Base-by-base conservation (phyloP, 768 basidiomycete species). In the Mycena venus region DNA sequence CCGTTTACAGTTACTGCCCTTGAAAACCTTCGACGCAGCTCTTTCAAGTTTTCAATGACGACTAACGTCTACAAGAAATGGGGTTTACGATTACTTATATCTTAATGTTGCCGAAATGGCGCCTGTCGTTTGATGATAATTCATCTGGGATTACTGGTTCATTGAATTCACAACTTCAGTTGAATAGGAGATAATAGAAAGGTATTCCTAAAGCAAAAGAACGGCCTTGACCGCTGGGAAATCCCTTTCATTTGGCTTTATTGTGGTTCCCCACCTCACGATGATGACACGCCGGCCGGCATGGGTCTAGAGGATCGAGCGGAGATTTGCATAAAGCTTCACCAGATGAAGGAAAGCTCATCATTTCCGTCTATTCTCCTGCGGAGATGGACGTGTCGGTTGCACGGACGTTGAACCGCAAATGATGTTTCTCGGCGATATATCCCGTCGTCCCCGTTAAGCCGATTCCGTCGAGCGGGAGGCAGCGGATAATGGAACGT, bases 361-460 rank as follows among this genome's bases (percentile, higher is more conserved):
- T 85, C 60, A 82, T 85, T 27, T 85, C 85, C 65, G 77, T 86
- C 27, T 80, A 79, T 68, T 81, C 83, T 2, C 84, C 85, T 0
- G 11, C 58, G 19, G 79, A 82, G 29, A 72, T 78, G 11, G 71
- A 79, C 10, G 81, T 80, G 10, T 73, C 78, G 3, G 80, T 86
- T 49, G 60, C 72, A 2, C 81, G 87, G 14, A 80, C 80, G 17
- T 78, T 87, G 21, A 72, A 68, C 0, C 78, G 78, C 14, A 71
- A 83, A 25, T 84, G 84, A 84, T 40, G 73, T 12, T 83, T 86
- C 60, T 84, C 83, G 5, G 78, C 79, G 1, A 73, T 85, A 4
- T 85, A 86, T 72, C 86, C 84, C 4, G 78, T 81, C 27, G 79
- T 82, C 15, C 82, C 80, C 5, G 73, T 78, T n/a, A 79, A 77